phyloP scores from a whole-genome alignment of 2,329 filamentous ascomycete genomes.

The Alternaria metachromatica region DNA sequence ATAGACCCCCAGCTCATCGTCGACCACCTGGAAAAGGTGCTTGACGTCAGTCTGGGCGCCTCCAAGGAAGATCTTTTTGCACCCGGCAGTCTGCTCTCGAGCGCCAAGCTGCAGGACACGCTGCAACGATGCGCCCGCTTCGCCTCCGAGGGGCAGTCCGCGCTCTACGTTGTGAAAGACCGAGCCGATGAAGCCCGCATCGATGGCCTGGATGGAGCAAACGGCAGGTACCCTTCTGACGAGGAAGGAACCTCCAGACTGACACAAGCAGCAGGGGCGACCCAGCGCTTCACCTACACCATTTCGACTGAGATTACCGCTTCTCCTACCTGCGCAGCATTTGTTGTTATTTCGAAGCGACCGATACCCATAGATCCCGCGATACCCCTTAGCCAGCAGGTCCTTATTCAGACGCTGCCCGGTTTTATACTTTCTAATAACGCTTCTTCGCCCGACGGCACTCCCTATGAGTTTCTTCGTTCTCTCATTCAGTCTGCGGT shows the following conservation, averaged over 20 bases:
- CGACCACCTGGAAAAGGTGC: slow-evolving; percentile 56
- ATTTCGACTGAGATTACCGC: slow-evolving; percentile 83
- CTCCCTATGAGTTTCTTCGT: slow-evolving; percentile 91
- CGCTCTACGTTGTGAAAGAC: slow-evolving; percentile 91
- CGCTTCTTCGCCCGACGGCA: slow-evolving; percentile 74
- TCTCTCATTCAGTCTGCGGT: slow-evolving; percentile 89
- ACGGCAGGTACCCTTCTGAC: slow-evolving; percentile 34
- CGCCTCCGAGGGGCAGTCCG: slow-evolving; percentile 84
- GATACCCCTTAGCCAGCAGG: slow-evolving; percentile 82
- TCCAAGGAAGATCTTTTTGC: slow-evolving; percentile 78
- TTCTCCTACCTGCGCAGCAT: slow-evolving; percentile 79
- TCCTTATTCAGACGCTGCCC: slow-evolving; percentile 91
- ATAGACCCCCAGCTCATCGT: slow-evolving; percentile 58
- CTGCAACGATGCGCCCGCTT: slow-evolving; percentile 87
- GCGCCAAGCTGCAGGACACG: slow-evolving; percentile 75
- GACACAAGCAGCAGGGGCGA: slow-evolving; percentile 52
- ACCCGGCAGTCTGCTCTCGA: slow-evolving; percentile 81
- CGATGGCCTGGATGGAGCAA: slow-evolving; percentile 40
- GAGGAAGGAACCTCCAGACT: slow-evolving; percentile 19
- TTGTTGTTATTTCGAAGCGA: slow-evolving; percentile 88
- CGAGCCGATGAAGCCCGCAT: slow-evolving; percentile 56
- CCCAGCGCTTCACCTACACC: slow-evolving; percentile 71
- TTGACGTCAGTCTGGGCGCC: slow-evolving; percentile 58
- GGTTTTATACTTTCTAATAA: slow-evolving; percentile 75
- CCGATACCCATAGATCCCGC: slow-evolving; percentile 85